These are phyloP conservation scores for Vitis vinifera DNA, from an alignment of 164 flowering plant genomes.

Conservation along the genomic window ASM3070453v1 NC_081807.1:17022501-17023000, in stretches of 20 bases:
- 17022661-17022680: neutral
- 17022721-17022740: conserved; percentile 7
- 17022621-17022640: neutral
- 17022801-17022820: conserved; percentile 86
- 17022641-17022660: neutral
- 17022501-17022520: neutral
- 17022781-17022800: conserved; percentile 83
- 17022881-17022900: too few species aligned
- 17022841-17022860: neutral
- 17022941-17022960: too few species aligned
- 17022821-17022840: conserved; percentile 19
- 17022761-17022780: conserved; percentile 74
- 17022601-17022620: neutral
- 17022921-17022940: too few species aligned
- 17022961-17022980: too few species aligned
- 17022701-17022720: neutral
- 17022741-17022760: conserved; percentile 92
- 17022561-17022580: too few species aligned
- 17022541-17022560: too few species aligned
- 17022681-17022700: neutral
- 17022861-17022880: too few species aligned
- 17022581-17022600: neutral
- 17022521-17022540: too few species aligned
- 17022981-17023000: too few species aligned
- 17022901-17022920: too few species aligned